Evolutionary conservation across 805 yeast genomes (phyloP).

Genomic region (Candida peoriensis): DNA sequence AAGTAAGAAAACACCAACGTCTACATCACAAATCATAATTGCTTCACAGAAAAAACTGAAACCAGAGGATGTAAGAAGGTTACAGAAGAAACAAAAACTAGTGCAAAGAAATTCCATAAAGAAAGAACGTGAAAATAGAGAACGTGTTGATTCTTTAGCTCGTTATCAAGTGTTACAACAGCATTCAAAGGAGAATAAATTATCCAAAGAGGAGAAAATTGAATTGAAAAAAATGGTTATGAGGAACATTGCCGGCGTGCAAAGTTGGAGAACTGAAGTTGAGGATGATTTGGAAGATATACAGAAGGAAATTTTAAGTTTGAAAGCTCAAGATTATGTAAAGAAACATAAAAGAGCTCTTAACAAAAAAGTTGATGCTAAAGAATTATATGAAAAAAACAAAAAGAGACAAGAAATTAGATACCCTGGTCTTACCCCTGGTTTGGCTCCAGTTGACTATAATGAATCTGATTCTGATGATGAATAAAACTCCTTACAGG

Average conservation of each 20-base stretch:
- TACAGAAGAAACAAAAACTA: slow-evolving; percentile 30
- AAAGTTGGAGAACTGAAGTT: slow-evolving; percentile 37
- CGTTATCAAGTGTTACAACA: slow-evolving; percentile 28
- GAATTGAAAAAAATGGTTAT: slow-evolving; percentile 31
- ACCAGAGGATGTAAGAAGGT: slow-evolving; percentile 28
- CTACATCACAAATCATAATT: slow-evolving; percentile 36
- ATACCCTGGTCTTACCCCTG: slow-evolving; percentile 72
- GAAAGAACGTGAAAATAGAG: slow-evolving; percentile 17
- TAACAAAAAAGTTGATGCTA: slow-evolving; percentile 24
- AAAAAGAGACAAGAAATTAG: slow-evolving; percentile 21
- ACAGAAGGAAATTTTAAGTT: slow-evolving; percentile 37
- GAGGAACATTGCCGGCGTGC: slow-evolving; percentile 32
- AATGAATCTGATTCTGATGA: slow-evolving; percentile 46
- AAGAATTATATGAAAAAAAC: slow-evolving; percentile 26
- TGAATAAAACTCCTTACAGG: slow-evolving; percentile 6
- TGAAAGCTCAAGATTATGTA: slow-evolving; percentile 33
- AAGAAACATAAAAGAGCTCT: slow-evolving; percentile 24
- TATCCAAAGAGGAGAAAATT: slow-evolving; percentile 30
- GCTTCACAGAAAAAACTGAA: slow-evolving; percentile 29
- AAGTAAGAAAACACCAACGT: too few relatives aligned
- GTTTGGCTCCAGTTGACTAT: slow-evolving; percentile 76
- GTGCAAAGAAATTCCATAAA: slow-evolving; percentile 23
- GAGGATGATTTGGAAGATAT: slow-evolving; percentile 38
- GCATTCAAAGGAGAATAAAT: slow-evolving; percentile 26
- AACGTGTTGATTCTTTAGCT: slow-evolving; percentile 26